phyloP scores from a whole-genome alignment of 306 rosid species.

The Corylus avellana region DNA sequence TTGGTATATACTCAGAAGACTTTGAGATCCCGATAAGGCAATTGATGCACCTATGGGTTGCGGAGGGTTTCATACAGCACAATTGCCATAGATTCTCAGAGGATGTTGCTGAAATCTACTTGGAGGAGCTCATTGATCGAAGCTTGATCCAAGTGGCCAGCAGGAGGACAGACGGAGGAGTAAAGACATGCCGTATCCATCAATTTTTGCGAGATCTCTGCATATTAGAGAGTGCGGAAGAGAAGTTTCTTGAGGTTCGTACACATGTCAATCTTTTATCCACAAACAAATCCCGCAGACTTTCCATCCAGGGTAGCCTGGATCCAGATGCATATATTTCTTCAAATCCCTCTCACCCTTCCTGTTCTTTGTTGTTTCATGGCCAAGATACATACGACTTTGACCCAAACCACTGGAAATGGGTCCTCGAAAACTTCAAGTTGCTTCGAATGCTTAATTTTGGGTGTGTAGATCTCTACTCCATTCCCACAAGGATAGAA shows the following conservation, averaged over 20 bases:
- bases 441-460: neutral
- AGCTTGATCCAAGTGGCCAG: neutral
- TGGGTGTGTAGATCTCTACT: neutral
- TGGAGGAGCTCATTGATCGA: neutral
- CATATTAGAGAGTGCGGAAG: neutral
- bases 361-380: too few species aligned
- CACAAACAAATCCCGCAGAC: neutral
- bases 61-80: neutral
- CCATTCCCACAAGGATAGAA: neutral
- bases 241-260: neutral
- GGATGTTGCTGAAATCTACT: neutral
- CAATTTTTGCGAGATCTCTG: neutral
- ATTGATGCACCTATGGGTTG: neutral
- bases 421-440: neutral
- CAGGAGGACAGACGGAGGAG: neutral
- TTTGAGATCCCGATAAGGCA: constrained; percentile 1
- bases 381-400: neutral
- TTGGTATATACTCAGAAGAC: neutral
- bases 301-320: neutral
- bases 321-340: too few species aligned
- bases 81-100: neutral
- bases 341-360: too few species aligned
- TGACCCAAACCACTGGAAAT: too few species aligned
- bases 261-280: neutral
- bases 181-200: neutral